Evolutionary conservation across 192 early-diverging fungal genomes (phyloP), one percentile per base, ranked within the genome.

Genomic region (Coemansia sp.): DNA sequence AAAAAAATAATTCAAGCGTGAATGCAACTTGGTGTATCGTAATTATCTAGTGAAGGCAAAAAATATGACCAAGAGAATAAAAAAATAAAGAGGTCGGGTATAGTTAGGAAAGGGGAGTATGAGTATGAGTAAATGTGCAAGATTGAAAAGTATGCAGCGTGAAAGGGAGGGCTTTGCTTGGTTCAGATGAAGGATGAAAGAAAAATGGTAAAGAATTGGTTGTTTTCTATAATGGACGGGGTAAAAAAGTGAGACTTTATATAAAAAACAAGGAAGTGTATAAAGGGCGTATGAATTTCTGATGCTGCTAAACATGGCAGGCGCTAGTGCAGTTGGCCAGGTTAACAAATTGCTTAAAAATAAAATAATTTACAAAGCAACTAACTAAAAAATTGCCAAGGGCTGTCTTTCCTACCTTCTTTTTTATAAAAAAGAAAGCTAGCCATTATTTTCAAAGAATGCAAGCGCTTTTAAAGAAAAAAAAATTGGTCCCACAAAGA

Each of bases 201-300:
- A n/a, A 22, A 61, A 12, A 12, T 35, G 62, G 5, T 52, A 22
- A n/a, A 15, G 14, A 28, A 45, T 52, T 28, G 1, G 8, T 32
- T 34, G 45, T 34, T 34, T 51, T 48, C 62, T 52, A 64, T 28
- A 64, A 64, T 64, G 62, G 45, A 52, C 35, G 8, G 20, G 3
- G 37, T 18, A 48, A 35, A 20, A 51, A 36, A 12, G 5, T 17
- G 45, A 35, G 43, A 51, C 48, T 51, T 64, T 64, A 51, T 41
- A 64, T 64, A 64, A 12, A 64, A 43, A 64, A 28, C 18, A 62
- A 62, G 41, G 18, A 39, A 38, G 5, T 17, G 39, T 32, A 11
- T 28, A 56, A 9, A 17, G 11, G 22, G 15, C 22, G 8, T 54
- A 28, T 28, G 1, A 28, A 28, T 28, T 28, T 28, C 22, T 28